phyloP scores from a whole-genome alignment of 345 rosid species.

The Mangifera indica region DNA sequence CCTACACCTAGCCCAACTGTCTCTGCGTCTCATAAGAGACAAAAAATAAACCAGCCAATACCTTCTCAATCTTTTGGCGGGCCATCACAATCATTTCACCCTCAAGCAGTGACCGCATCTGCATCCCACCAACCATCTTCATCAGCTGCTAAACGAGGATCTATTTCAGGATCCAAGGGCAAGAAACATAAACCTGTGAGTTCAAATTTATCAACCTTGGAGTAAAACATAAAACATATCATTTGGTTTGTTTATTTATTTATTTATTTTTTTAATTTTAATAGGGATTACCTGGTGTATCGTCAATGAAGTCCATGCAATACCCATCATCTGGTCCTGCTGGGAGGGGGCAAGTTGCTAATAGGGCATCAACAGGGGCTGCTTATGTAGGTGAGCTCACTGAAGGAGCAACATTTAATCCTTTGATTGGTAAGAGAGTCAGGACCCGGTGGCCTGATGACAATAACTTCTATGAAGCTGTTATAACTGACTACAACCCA shows the following conservation, averaged over 20 bases:
- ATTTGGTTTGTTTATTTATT: constrained; percentile 1
- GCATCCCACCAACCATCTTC: constrained; percentile 60
- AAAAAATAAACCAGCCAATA: constrained; percentile 49
- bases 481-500: constrained; percentile 64
- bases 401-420: constrained; percentile 46
- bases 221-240: not conserved
- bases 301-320: constrained; percentile 55
- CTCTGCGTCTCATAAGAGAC: constrained; percentile 76
- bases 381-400: constrained; percentile 42
- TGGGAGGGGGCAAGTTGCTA: constrained; percentile 58
- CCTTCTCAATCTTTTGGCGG: constrained; percentile 65
- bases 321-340: constrained; percentile 56
- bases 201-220: constrained; percentile 17
- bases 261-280: constrained; percentile 21
- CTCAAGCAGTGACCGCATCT: constrained; percentile 49
- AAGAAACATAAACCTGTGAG: constrained; percentile 80
- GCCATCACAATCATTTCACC: constrained; percentile 59
- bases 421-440: constrained; percentile 67
- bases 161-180: constrained; percentile 55
- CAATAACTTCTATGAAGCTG: constrained; percentile 88
- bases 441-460: constrained; percentile 93
- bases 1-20: constrained; percentile 72
- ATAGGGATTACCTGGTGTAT: constrained; percentile 58
- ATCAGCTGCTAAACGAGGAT: constrained; percentile 56
- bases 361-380: constrained; percentile 55